These are phyloP conservation scores for Glarea lozoyensis DNA, from an alignment of 495 filamentous ascomycete species.

Conservation along the genomic window DNA sequence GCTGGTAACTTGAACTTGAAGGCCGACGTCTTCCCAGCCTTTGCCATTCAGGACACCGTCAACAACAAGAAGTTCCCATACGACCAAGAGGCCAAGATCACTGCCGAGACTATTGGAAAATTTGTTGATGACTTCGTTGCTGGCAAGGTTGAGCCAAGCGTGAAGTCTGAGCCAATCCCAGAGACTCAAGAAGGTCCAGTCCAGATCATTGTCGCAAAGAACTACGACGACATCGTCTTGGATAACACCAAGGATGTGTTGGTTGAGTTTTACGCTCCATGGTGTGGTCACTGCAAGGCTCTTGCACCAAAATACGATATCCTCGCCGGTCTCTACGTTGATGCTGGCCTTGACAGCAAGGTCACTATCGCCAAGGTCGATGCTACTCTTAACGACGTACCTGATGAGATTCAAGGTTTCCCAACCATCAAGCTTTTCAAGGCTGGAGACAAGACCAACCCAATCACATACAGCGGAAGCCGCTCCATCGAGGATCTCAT, in stretches of 20 bases:
- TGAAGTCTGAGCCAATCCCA: constrained; percentile 97
- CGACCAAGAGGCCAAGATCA: constrained; percentile 76
- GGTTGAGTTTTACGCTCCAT: constrained; percentile 96
- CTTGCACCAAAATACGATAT: constrained; percentile 87
- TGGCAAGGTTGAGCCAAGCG: constrained; percentile 85
- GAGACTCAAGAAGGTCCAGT: constrained; percentile 91
- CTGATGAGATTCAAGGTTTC: constrained; percentile 95
- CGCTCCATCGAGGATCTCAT: constrained; percentile 92
- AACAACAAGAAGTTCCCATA: constrained; percentile 98
- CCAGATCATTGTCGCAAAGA: constrained; percentile 84
- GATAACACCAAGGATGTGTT: constrained; percentile 95
- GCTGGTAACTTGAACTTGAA: constrained; percentile 96
- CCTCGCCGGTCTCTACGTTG: constrained; percentile 71
- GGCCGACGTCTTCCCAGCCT: constrained; percentile 87
- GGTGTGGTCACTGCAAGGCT: constrained; percentile 99
- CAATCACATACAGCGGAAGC: constrained; percentile 79
- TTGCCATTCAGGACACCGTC: constrained; percentile 91
- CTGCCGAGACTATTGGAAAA: constrained; percentile 59
- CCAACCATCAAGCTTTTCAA: constrained; percentile 98
- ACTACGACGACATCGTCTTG: constrained; percentile 86
- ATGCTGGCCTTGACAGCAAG: constrained; percentile 65
- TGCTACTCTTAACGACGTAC: constrained; percentile 92
- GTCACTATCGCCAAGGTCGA: constrained; percentile 97
- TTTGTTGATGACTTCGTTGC: constrained; percentile 85
- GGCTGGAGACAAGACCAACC: constrained; percentile 75